phyloP scores from a whole-genome alignment of 495 filamentous ascomycete species.

The Letharia columbiana region DNA sequence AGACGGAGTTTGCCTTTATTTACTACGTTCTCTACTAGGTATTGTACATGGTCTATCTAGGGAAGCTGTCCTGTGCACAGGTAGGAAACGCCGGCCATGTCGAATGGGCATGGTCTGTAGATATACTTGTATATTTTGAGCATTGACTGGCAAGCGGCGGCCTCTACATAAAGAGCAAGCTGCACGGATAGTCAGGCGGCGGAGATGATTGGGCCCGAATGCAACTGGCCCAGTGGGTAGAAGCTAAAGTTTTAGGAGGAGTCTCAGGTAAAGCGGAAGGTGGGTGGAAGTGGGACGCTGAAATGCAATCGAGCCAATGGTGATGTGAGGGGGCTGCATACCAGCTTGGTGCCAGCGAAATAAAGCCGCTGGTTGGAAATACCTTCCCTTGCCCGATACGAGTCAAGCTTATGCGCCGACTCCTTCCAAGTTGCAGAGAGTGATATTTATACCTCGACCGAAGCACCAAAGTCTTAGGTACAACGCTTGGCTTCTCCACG shows the following conservation, averaged over 20 bases:
- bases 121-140: neutral
- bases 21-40: slow-evolving; percentile 2
- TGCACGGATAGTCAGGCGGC: neutral
- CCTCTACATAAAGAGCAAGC: neutral
- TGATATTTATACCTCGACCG: neutral
- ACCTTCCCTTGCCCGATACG: slow-evolving; percentile 18
- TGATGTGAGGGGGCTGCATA: slow-evolving; percentile 21
- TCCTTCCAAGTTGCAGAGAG: slow-evolving; percentile 1
- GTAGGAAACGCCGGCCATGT: slow-evolving; percentile 7
- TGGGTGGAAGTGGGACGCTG: slow-evolving; percentile 22
- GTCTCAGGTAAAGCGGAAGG: slow-evolving; percentile 22
- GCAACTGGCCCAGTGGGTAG: slow-evolving; percentile 2
- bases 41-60: neutral
- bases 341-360: slow-evolving; percentile 16
- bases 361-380: slow-evolving; percentile 20
- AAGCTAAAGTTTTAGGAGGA: slow-evolving; percentile 6
- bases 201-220: slow-evolving; percentile 3
- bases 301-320: slow-evolving; percentile 24
- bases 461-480: neutral
- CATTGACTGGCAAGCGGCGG: slow-evolving; percentile 1
- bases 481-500: neutral
- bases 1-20: neutral
- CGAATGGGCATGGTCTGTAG: neutral
- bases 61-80: neutral
- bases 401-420: slow-evolving; percentile 21